Percentiles rank a stretch among this genome's conserved stretches.
Conservation (phyloP, 306 rosid species). For the Chamaecrista fasciculata region DNA sequence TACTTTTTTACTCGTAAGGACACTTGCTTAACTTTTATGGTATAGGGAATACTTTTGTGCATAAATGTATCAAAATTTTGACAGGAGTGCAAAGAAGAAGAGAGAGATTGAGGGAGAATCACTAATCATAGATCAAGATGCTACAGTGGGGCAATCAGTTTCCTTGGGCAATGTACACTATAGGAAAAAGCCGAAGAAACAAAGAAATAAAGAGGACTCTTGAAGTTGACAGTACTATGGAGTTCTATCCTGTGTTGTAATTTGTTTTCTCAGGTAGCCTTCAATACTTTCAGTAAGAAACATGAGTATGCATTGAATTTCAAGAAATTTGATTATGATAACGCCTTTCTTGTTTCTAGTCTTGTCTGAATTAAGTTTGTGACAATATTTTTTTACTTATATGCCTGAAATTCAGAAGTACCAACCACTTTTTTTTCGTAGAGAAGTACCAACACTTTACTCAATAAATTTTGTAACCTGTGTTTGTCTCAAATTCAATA, state of each 20-base stretch:
- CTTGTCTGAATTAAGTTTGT: not conserved
- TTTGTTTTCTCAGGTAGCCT: not conserved
- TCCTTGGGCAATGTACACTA: not conserved
- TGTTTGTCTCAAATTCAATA: not conserved
- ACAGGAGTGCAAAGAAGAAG: conserved; percentile 11
- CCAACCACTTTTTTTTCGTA: no score
- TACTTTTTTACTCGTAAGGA: not conserved
- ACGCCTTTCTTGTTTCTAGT: not conserved
- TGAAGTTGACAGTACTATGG: not conserved
- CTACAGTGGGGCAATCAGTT: not conserved
- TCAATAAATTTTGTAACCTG: not conserved
- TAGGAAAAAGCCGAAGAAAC: conserved; percentile 4
- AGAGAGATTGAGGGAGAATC: not conserved
- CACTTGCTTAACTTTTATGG: not conserved
- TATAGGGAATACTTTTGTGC: not conserved
- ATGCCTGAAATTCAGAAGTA: not conserved
- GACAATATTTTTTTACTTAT: no score
- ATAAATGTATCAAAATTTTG: conserved; percentile 4
- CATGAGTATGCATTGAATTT: not conserved
- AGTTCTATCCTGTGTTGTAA: not conserved
- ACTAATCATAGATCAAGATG: not conserved
- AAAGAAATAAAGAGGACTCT: not conserved
- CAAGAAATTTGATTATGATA: not conserved
- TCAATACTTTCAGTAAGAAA: not conserved
- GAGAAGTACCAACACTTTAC: not conserved